Percentiles rank a stretch among this genome's conserved stretches.
Conservation (phyloP, 208 protist genomes). For the Zelonia costaricensis region DNA sequence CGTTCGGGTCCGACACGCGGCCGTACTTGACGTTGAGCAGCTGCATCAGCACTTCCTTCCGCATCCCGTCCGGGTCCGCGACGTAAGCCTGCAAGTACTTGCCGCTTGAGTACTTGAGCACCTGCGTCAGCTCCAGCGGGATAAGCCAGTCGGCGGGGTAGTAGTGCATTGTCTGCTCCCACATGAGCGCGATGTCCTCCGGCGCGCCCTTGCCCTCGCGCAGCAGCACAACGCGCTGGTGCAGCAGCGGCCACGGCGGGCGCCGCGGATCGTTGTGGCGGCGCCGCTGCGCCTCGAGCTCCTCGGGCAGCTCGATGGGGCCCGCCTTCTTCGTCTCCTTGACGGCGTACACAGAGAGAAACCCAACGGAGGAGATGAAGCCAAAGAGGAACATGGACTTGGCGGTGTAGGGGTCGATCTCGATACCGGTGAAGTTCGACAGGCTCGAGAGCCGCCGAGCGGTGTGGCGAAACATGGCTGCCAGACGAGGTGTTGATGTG, state of each 20-base stretch:
- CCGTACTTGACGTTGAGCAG: conserved; percentile 82
- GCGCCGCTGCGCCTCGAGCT: conserved; percentile 60
- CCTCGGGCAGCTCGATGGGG: conserved; percentile 71
- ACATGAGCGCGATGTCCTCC: conserved; percentile 79
- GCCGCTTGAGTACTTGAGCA: conserved; percentile 84
- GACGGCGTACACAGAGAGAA: conserved; percentile 73
- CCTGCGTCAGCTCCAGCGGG: conserved; percentile 81
- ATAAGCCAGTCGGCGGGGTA: conserved; percentile 87
- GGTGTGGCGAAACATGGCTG: conserved; percentile 63
- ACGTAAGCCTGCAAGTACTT: conserved; percentile 82
- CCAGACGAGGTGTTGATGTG: too few species aligned
- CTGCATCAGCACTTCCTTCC: conserved; percentile 84
- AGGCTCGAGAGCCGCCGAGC: conserved; percentile 45
- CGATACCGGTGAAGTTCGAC: conserved; percentile 53
- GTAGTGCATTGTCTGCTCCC: conserved; percentile 86
- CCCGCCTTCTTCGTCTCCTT: conserved; percentile 83
- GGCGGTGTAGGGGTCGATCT: conserved; percentile 79
- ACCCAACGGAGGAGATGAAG: conserved; percentile 71
- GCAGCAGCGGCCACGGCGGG: conserved; percentile 84
- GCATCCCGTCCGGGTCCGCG: conserved; percentile 76
- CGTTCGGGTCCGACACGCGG: conserved; percentile 65
- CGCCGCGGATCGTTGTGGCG: conserved; percentile 77
- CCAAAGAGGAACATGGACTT: conserved; percentile 83
- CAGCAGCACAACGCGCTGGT: conserved; percentile 78
- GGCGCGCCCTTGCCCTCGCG: conserved; percentile 72